Percentiles rank a stretch among this genome's conserved stretches.
Conservation (phyloP, 164 flowering plant species). For the Buxus sempervirens region DNA sequence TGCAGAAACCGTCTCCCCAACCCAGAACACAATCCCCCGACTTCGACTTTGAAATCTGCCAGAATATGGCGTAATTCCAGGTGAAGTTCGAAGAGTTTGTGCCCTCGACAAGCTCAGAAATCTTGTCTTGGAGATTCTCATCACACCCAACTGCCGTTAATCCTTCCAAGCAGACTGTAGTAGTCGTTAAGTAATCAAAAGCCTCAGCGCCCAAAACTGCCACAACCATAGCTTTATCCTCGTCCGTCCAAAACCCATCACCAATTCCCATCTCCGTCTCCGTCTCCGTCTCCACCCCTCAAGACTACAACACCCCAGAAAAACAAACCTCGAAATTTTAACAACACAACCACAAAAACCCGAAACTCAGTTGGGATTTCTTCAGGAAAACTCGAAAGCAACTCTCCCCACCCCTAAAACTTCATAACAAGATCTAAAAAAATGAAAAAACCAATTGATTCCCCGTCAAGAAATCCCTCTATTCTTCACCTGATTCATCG, state of each 20-base stretch:
- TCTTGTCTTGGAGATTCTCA: conserved; percentile 71
- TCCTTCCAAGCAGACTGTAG: conserved; percentile 49
- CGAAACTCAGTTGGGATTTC: conserved; percentile 5
- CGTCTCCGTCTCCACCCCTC: conserved; percentile 28
- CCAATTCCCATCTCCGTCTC: conserved; percentile 43
- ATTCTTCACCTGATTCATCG: too few relatives aligned
- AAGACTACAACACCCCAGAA: background rate
- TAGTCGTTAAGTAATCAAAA: conserved; percentile 60
- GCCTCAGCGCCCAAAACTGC: conserved; percentile 67
- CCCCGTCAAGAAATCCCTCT: too few relatives aligned
- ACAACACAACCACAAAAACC: conserved; percentile 4
- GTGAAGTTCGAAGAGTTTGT: conserved; percentile 54
- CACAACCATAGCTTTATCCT: conserved; percentile 61
- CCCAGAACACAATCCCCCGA: conserved; percentile 71
- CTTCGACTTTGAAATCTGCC: conserved; percentile 80
- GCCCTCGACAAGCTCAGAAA: conserved; percentile 82
- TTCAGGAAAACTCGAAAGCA: background rate
- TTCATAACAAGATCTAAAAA: conserved; percentile 7
- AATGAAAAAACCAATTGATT: too few relatives aligned
- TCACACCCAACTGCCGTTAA: conserved; percentile 47
- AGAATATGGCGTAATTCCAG: conserved; percentile 92
- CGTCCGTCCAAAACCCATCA: conserved; percentile 51
- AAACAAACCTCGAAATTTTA: conserved; percentile 8
- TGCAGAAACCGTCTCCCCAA: conserved; percentile 97
- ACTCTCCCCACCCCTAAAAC: conserved; percentile 8